A percentile compares a stretch with the other conserved stretches of the same genome.
Evolutionary conservation across 306 rosid species (phyloP).

Genomic region (Quercus cerris): DNA sequence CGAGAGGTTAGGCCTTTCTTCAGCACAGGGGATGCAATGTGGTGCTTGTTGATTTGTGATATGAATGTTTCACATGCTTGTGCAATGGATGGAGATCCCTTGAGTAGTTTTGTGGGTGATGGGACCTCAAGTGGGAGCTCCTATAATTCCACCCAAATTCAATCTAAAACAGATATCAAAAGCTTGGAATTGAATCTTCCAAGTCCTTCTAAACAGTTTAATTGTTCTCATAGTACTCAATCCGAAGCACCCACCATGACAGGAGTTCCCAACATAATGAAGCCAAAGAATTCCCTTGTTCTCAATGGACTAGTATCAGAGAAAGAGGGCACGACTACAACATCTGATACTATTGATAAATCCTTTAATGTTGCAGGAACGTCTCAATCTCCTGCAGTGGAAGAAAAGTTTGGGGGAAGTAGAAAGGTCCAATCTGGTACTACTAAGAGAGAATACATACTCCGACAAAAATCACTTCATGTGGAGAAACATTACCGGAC

Average conservation of each 20-base stretch:
- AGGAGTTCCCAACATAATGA: constrained; percentile 32
- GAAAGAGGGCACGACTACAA: constrained; percentile 42
- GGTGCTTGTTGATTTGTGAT: constrained; percentile 85
- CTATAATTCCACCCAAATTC: constrained; percentile 40
- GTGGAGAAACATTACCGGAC: constrained; percentile 67
- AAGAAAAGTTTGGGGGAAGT: constrained; percentile 51
- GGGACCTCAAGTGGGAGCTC: constrained; percentile 37
- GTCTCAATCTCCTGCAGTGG: constrained; percentile 46
- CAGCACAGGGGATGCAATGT: constrained; percentile 94
- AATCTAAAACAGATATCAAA: constrained; percentile 47
- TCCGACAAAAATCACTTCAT: constrained; percentile 76
- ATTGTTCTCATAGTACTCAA: constrained; percentile 46
- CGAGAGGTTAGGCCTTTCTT: constrained; percentile 83
- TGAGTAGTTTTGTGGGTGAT: constrained; percentile 38
- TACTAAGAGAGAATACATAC: constrained; percentile 74
- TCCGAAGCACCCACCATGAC: constrained; percentile 36
- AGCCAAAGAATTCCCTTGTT: constrained; percentile 37
- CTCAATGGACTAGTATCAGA: constrained; percentile 33
- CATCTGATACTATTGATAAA: constrained; percentile 40
- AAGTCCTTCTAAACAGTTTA: constrained; percentile 41
- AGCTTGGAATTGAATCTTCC: constrained; percentile 50
- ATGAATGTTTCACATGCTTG: constrained; percentile 90
- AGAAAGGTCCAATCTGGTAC: constrained; percentile 57
- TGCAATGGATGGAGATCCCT: constrained; percentile 65
- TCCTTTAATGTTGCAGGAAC: constrained; percentile 39